These are phyloP conservation scores for Yamadazyma pseudoaaseri DNA, from an alignment of 1,139 yeast species.

Conservation along the genomic window DNA sequence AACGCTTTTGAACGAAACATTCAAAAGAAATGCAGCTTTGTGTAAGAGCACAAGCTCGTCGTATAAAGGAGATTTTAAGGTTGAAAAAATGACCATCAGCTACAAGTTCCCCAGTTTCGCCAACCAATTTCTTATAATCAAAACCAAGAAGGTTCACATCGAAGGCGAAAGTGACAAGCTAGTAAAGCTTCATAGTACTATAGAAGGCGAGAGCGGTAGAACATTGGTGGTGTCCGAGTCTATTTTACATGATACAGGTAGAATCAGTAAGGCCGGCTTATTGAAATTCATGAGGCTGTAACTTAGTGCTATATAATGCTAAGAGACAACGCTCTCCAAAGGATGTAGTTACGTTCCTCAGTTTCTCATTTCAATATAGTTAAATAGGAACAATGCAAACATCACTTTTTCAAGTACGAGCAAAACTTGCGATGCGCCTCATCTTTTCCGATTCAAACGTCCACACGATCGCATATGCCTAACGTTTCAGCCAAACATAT, in stretches of 20 bases:
- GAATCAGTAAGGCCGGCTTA: too few species aligned
- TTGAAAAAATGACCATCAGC: slow-evolving; percentile 50
- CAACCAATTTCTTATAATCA: slow-evolving; percentile 72
- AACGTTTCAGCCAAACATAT: slow-evolving; percentile 12
- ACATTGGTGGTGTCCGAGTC: slow-evolving; percentile 39
- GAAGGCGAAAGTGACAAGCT: slow-evolving; percentile 25
- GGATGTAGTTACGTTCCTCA: too few species aligned
- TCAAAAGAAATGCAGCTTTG: slow-evolving; percentile 57
- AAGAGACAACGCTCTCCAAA: too few species aligned
- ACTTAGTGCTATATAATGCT: too few species aligned
- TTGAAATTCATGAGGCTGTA: too few species aligned
- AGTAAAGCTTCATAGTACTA: slow-evolving; percentile 28
- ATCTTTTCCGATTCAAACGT: too few species aligned
- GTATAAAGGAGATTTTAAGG: slow-evolving; percentile 42
- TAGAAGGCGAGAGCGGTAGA: slow-evolving; percentile 37
- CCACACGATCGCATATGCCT: slow-evolving; percentile 5
- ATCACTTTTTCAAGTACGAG: too few species aligned
- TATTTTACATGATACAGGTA: slow-evolving; percentile 40
- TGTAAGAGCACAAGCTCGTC: slow-evolving; percentile 27
- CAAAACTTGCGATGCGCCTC: too few species aligned
- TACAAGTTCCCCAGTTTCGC: slow-evolving; percentile 79
- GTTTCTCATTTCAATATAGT: too few species aligned
- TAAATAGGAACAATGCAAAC: too few species aligned
- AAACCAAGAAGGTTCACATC: slow-evolving; percentile 38
- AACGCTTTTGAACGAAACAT: slow-evolving; percentile 74